Percentiles rank a stretch among this genome's conserved stretches.
Conservation (phyloP, 192 early-diverging fungal species). For the Backusella morwellensis region DNA sequence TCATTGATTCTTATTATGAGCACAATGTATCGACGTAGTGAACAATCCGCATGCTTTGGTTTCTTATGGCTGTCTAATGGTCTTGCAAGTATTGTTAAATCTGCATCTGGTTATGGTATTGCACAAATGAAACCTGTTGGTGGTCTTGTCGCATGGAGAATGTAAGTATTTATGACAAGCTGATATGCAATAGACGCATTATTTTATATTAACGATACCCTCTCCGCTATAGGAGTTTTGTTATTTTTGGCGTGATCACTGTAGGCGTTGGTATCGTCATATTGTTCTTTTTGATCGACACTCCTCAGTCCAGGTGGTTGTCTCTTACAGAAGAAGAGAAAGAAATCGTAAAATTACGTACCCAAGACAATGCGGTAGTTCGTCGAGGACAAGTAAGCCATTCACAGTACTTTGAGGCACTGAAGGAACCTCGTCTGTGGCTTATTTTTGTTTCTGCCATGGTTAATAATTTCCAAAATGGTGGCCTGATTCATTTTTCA, state of each 20-base stretch:
- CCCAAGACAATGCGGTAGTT: conserved; percentile 15
- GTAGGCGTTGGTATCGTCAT: conserved; percentile 6
- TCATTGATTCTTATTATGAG: conserved; percentile 11
- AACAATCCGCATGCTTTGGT: conserved; percentile 12
- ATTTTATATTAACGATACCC: neutral
- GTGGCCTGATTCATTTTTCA: conserved; percentile 11
- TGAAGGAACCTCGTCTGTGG: conserved; percentile 13
- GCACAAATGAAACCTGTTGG: conserved; percentile 13
- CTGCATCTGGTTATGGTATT: conserved; percentile 1
- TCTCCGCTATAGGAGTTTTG: conserved; percentile 8
- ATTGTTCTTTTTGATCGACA: conserved; percentile 16
- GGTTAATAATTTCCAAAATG: neutral
- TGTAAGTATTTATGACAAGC: neutral
- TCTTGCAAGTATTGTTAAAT: neutral
- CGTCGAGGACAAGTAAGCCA: neutral
- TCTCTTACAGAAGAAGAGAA: conserved; percentile 23
- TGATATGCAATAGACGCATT: neutral
- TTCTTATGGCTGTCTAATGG: conserved; percentile 15
- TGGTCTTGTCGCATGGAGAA: conserved; percentile 13
- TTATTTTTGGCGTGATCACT: conserved; percentile 18
- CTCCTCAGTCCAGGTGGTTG: conserved; percentile 9
- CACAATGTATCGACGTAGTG: conserved; percentile 18
- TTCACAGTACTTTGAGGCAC: conserved; percentile 6
- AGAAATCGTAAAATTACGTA: conserved; percentile 15
- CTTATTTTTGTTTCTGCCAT: neutral